Evolutionary conservation across 2,329 filamentous ascomycete species (phyloP).

Genomic region (Ophiostoma ulmi): DNA sequence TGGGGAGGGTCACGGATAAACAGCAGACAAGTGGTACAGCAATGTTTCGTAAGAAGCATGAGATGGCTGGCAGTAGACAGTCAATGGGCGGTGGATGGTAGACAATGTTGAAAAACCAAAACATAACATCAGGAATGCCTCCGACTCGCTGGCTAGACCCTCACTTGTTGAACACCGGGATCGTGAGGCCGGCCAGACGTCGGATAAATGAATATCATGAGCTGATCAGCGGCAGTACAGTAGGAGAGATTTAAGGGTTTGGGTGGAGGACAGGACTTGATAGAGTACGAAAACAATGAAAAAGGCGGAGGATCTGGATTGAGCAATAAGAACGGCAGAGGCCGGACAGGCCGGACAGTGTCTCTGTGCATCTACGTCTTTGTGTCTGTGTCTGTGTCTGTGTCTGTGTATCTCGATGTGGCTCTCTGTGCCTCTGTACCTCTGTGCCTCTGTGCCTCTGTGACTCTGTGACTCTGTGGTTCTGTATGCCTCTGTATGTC

Average conservation of each 20-base stretch:
- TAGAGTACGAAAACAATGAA: background rate
- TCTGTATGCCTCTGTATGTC: background rate
- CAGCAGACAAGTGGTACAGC: conserved; percentile 1
- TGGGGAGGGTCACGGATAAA: background rate
- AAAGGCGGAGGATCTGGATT: background rate
- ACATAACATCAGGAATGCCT: conserved; percentile 13
- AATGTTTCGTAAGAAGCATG: conserved; percentile 17
- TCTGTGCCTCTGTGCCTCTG: background rate
- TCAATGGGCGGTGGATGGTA: background rate
- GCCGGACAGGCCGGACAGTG: background rate
- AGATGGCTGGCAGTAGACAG: too few relatives aligned
- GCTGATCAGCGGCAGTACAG: background rate
- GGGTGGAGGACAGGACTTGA: background rate
- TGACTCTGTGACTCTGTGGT: background rate
- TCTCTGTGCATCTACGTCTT: background rate
- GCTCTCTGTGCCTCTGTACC: background rate
- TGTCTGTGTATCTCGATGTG: background rate
- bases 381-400: conserved; percentile 4
- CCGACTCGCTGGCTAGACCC: conserved; percentile 20
- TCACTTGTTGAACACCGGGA: background rate
- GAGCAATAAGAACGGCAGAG: background rate
- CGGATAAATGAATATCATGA: background rate
- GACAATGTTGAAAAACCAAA: background rate
- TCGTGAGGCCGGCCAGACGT: background rate
- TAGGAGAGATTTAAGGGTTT: background rate